Conservation (phyloP, 2,329 filamentous ascomycete genomes). For the Fusarium pseudonygamai region DNA sequence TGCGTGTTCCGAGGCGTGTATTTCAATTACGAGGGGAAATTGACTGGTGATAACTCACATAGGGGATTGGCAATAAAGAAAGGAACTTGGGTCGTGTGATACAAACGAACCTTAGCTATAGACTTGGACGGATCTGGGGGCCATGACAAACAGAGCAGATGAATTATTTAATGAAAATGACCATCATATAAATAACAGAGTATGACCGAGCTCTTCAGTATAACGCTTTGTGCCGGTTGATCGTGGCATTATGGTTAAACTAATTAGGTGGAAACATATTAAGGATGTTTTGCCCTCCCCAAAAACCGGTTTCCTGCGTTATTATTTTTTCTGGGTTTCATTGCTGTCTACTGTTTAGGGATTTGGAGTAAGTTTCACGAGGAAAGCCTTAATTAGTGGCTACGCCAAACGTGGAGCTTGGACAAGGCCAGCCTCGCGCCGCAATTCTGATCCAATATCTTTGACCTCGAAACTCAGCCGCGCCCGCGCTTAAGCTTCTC, state of each 20-base stretch:
- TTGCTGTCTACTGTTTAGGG: background rate
- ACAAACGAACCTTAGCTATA: constrained; percentile 30
- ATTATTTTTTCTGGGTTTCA: background rate
- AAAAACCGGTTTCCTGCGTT: background rate
- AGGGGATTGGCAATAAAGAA: constrained; percentile 25
- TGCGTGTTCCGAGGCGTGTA: constrained; percentile 34
- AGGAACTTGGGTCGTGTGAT: constrained; percentile 11
- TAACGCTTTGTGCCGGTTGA: background rate
- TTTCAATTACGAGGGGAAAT: constrained; percentile 35
- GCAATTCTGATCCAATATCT: constrained; percentile 35
- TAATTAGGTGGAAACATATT: background rate
- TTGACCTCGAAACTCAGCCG: constrained; percentile 29
- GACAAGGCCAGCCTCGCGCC: constrained; percentile 39
- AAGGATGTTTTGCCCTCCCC: background rate
- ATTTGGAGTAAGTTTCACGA: background rate
- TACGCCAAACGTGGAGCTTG: constrained; percentile 25
- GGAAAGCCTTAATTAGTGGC: background rate
- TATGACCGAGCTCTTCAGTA: background rate
- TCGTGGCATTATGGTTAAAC: background rate
- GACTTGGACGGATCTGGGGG: constrained; percentile 37
- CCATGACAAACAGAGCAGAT: constrained; percentile 28
- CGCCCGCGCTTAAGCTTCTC: constrained; percentile 36
- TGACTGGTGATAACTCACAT: constrained; percentile 25
- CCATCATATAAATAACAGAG: constrained; percentile 15
- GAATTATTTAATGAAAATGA: constrained; percentile 43